Base-by-base conservation (phyloP, 2,329 filamentous ascomycete species). In the Triangularia setosa region DNA sequence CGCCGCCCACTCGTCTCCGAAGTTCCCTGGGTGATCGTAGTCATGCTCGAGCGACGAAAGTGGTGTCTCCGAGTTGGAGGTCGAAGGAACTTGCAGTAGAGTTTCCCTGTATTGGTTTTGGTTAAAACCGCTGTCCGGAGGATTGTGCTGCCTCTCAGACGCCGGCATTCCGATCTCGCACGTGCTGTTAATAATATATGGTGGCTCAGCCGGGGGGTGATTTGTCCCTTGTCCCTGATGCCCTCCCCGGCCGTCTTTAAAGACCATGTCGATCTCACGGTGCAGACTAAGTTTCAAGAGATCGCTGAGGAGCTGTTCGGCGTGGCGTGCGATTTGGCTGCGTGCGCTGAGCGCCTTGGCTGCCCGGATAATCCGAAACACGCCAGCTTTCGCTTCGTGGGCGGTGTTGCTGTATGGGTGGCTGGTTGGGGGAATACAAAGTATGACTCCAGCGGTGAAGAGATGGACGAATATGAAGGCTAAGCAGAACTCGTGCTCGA, bases 221-320 rank as follows among this genome's bases (percentile, higher is more conserved):
- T 55, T n/a, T 55, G 53, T 55, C 53, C 23, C 53, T 55, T 24
- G 53, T n/a, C 53, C 53, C 8, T 55, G 53, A n/a, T 55, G 21
- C 3, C 2, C 27, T 55, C 27, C 27, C 14, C 53, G 53, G 14
- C 27, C 53, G 18, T 55, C 53, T 55, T 55, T 55, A n/a, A 55
- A 55, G 18, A 55, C 23, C 21, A 55, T 55, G 23, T 55, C 53
- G 4, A 55, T 23, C 14, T 55, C 53, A 23, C 53, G 12, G 53
- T 55, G 53, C 53, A 55, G 53, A 25, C 53, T 55, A 55, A 55
- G 53, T 21, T 55, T 55, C 23, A 55, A 55, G 53, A 55, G 53
- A 55, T 55, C 53, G 53, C 53, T 55, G 23, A 55, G 53, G 21
- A 55, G 53, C 53, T 55, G 53, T 23, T 55, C 53, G 53, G 53